Conservation (phyloP, 345 rosid genomes). For the Rubroshorea leprosula region DNA sequence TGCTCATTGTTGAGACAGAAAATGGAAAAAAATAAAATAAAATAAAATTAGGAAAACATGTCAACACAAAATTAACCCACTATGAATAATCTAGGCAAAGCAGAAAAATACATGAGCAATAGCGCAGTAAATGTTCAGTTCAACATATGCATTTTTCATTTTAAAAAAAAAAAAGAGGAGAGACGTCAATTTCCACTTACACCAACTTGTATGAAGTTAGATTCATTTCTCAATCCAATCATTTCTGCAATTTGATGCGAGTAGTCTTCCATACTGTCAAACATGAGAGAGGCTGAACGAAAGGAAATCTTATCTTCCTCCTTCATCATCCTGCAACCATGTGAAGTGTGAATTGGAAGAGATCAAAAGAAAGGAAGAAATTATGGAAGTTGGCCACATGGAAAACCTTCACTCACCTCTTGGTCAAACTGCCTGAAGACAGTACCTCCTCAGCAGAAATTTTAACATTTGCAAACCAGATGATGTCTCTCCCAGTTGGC, state of each 20-base stretch:
- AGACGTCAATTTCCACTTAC: constrained; percentile 34
- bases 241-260: constrained; percentile 97
- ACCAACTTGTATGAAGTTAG: constrained; percentile 81
- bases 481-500: constrained; percentile 94
- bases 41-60: neutral
- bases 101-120: neutral
- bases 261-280: constrained; percentile 95
- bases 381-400: neutral
- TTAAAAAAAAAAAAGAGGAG: neutral
- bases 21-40: neutral
- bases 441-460: constrained; percentile 90
- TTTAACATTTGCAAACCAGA: constrained; percentile 87
- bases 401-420: constrained; percentile 46
- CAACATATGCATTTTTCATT: neutral
- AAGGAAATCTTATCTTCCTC: constrained; percentile 95
- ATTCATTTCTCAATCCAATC: constrained; percentile 84
- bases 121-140: constrained; percentile 4
- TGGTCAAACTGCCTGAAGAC: constrained; percentile 90
- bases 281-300: constrained; percentile 79
- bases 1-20: neutral
- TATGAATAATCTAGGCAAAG: neutral
- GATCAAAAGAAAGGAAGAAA: constrained; percentile 10
- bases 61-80: neutral
- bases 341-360: constrained; percentile 6
- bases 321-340: constrained; percentile 85